Percentiles rank a stretch among this genome's conserved stretches.
Conservation (phyloP, 352 stramenopile genomes). For the Pythium myriotylum region DNA sequence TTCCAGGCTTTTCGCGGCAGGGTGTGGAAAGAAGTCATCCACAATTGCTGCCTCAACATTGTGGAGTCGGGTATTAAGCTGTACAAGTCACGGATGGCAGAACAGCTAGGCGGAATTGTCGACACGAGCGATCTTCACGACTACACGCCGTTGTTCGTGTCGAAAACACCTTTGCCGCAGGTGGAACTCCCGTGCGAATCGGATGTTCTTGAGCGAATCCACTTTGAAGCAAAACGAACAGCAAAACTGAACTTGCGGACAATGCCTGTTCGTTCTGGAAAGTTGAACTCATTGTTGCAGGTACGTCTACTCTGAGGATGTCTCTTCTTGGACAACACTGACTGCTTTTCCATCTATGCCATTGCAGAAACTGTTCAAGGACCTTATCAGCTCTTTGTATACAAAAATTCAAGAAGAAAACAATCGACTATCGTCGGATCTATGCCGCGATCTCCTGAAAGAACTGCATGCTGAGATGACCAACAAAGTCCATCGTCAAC, state of each 20-base stretch:
- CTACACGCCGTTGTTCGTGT: conserved; percentile 49
- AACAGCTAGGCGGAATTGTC: conserved; percentile 66
- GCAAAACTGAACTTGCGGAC: conserved; percentile 51
- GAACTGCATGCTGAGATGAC: conserved; percentile 67
- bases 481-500: conserved; percentile 53
- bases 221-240: conserved; percentile 54
- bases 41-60: conserved; percentile 82
- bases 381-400: conserved; percentile 71
- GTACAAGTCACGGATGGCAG: conserved; percentile 76
- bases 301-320: conserved; percentile 27
- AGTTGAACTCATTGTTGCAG: conserved; percentile 61
- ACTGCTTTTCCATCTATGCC: too few relatives aligned
- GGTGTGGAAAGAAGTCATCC: conserved; percentile 79
- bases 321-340: too few relatives aligned
- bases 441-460: conserved; percentile 59
- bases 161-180: conserved; percentile 28
- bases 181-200: conserved; percentile 71
- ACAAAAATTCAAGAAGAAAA: conserved; percentile 75
- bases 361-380: conserved; percentile 77
- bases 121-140: conserved; percentile 68
- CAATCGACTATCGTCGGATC: conserved; percentile 57
- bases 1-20: conserved; percentile 67
- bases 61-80: conserved; percentile 79
- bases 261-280: conserved; percentile 72
- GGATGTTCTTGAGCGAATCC: conserved; percentile 46